Percentiles rank a stretch among this genome's conserved stretches.
Evolutionary conservation across 2,329 filamentous ascomycete genomes (phyloP).

Genomic region (Curvularia hawaiiensis): DNA sequence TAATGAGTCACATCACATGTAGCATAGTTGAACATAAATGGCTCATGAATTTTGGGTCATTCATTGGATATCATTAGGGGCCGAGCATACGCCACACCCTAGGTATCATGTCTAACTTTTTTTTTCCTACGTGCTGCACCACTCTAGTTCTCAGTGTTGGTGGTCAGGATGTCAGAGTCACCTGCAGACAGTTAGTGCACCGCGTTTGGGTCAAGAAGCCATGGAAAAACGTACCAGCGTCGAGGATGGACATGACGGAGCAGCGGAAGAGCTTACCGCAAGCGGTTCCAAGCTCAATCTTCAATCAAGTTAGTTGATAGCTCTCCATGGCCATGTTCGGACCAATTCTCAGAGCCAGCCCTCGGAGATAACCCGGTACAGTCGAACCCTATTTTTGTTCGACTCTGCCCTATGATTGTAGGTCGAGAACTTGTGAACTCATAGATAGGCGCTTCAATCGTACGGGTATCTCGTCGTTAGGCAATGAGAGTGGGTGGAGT

Average conservation of each 20-base stretch:
- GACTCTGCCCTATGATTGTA: not conserved
- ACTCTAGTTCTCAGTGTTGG: constrained; percentile 59
- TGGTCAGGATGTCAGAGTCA: constrained; percentile 93
- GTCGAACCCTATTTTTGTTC: not conserved
- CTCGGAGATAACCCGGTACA: constrained; percentile 46
- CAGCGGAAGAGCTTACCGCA: constrained; percentile 99
- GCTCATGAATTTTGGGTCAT: constrained; percentile 32
- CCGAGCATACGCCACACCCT: constrained; percentile 24
- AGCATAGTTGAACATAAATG: constrained; percentile 17
- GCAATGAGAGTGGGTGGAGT: constrained; percentile 41
- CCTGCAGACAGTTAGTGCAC: constrained; percentile 30
- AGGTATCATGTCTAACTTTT: constrained; percentile 34
- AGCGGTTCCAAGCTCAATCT: constrained; percentile 98
- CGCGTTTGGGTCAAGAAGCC: not conserved
- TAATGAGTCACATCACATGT: constrained; percentile 12
- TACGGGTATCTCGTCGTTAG: constrained; percentile 44
- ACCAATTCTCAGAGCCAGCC: constrained; percentile 90
- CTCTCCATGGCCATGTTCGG: constrained; percentile 84
- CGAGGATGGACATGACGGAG: constrained; percentile 95
- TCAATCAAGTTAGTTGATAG: constrained; percentile 64
- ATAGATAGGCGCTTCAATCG: not conserved
- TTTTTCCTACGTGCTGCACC: constrained; percentile 8
- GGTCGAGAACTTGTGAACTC: constrained; percentile 9
- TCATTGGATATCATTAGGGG: constrained; percentile 36
- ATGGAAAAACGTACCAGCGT: constrained; percentile 67